Evolutionary conservation across 768 basidiomycete species (phyloP).

Genomic region (Tephrocybe sp.): DNA sequence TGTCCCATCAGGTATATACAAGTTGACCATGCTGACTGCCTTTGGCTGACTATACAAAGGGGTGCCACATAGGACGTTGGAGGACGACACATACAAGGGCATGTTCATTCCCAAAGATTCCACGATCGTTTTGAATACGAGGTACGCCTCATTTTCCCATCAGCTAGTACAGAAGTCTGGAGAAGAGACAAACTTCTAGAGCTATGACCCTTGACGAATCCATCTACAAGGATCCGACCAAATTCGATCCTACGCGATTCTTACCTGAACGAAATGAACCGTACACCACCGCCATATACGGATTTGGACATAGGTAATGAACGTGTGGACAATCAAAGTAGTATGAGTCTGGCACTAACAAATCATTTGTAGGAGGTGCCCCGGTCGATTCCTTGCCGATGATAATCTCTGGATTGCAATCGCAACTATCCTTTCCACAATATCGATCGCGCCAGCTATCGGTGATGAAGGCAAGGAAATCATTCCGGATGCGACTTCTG

Average conservation of each 20-base stretch:
- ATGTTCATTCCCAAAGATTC: constrained; percentile 37
- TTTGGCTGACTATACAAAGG: constrained; percentile 23
- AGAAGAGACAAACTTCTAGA: constrained; percentile 22
- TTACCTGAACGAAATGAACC: constrained; percentile 17
- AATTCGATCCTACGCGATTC: constrained; percentile 43
- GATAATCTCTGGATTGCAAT: constrained; percentile 30
- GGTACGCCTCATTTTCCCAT: constrained; percentile 8
- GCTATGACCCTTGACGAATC: constrained; percentile 35
- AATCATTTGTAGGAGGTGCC: constrained; percentile 26
- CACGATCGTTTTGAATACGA: constrained; percentile 19
- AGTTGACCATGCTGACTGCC: constrained; percentile 1
- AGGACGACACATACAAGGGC: constrained; percentile 34
- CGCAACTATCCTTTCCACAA: constrained; percentile 20
- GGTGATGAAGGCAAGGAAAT: constrained; percentile 24
- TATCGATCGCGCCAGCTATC: constrained; percentile 32
- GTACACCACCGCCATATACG: constrained; percentile 14
- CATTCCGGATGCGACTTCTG: too few species aligned
- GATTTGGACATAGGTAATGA: constrained; percentile 24
- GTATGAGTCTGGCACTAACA: neutral
- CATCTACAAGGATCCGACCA: constrained; percentile 34
- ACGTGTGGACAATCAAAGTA: too few species aligned
- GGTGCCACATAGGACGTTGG: constrained; percentile 19
- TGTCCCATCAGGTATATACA: neutral
- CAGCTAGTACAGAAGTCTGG: neutral
- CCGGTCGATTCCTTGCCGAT: constrained; percentile 42